Evolutionary conservation across 2,329 filamentous ascomycete genomes (phyloP).

Genomic region (Epichloe uncinata): DNA sequence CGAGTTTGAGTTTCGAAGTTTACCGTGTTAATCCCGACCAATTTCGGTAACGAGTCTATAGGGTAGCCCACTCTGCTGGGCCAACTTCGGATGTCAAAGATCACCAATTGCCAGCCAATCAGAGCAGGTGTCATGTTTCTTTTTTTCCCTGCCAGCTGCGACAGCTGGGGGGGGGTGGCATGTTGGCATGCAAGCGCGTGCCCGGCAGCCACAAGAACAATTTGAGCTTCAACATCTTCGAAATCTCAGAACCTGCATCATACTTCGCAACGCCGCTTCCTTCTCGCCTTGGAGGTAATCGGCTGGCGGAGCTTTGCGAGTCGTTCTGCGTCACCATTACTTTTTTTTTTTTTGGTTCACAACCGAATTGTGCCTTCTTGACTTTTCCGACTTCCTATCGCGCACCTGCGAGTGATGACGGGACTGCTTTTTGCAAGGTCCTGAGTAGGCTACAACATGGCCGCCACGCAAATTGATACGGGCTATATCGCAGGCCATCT

Average conservation of each 20-base stretch:
- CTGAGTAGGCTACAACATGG: constrained; percentile 19
- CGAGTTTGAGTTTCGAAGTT: no score
- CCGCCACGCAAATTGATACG: constrained; percentile 45
- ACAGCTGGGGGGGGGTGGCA: neutral
- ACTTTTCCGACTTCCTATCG: neutral
- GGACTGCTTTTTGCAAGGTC: constrained; percentile 3
- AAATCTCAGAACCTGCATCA: neutral
- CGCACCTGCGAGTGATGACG: constrained; percentile 7
- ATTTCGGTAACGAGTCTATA: neutral
- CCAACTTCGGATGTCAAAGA: neutral
- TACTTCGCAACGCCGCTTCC: neutral
- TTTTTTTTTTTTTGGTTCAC: neutral
- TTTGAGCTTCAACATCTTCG: neutral
- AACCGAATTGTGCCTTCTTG: neutral
- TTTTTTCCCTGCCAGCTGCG: neutral
- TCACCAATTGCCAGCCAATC: neutral
- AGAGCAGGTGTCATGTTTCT: neutral
- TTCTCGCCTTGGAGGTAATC: neutral
- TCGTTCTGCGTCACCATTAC: neutral
- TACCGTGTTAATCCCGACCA: no score
- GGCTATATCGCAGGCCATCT: constrained; percentile 62
- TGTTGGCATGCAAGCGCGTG: neutral
- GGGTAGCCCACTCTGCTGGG: neutral
- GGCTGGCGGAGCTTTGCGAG: neutral
- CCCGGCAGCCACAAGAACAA: neutral